These are phyloP conservation scores for Rhodofomes roseus DNA, from an alignment of 1,284 basidiomycete genomes.

Conservation along the genomic window DNA sequence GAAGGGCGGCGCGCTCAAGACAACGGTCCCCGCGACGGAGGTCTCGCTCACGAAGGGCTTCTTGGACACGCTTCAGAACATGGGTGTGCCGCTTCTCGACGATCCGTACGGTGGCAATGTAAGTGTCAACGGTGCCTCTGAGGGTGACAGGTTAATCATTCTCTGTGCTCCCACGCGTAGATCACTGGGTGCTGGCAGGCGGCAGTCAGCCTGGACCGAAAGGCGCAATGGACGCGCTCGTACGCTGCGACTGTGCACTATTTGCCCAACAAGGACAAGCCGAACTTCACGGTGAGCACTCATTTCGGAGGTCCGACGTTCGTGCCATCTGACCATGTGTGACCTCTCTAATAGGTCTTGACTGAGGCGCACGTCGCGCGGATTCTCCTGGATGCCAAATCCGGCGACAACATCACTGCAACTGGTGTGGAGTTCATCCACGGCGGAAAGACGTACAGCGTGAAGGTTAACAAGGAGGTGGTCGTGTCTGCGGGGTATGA, in stretches of 20 bases:
- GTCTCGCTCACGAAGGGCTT: constrained; percentile 8
- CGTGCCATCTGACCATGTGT: neutral
- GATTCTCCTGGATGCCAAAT: constrained; percentile 4
- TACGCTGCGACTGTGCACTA: constrained; percentile 15
- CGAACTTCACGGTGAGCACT: constrained; percentile 13
- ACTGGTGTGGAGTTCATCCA: constrained; percentile 25
- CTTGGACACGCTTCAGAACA: constrained; percentile 13
- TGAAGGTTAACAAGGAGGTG: constrained; percentile 21
- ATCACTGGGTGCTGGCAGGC: constrained; percentile 11
- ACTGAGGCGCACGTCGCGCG: constrained; percentile 6
- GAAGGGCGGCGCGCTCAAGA: constrained; percentile 17
- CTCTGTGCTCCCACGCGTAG: neutral
- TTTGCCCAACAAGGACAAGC: constrained; percentile 12
- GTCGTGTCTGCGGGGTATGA: constrained; percentile 23
- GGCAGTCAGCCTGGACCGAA: constrained; percentile 7
- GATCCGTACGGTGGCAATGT: constrained; percentile 18
- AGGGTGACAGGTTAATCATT: neutral
- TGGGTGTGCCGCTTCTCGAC: constrained; percentile 9
- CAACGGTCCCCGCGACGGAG: constrained; percentile 4
- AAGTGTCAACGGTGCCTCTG: neutral
- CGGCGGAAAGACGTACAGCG: constrained; percentile 13
- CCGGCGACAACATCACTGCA: constrained; percentile 12
- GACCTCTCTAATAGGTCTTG: constrained; percentile 5
- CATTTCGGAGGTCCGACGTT: neutral
- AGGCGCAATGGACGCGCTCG: constrained; percentile 10